Conservation (phyloP, 495 filamentous ascomycete species). For the Bacidia rubella region DNA sequence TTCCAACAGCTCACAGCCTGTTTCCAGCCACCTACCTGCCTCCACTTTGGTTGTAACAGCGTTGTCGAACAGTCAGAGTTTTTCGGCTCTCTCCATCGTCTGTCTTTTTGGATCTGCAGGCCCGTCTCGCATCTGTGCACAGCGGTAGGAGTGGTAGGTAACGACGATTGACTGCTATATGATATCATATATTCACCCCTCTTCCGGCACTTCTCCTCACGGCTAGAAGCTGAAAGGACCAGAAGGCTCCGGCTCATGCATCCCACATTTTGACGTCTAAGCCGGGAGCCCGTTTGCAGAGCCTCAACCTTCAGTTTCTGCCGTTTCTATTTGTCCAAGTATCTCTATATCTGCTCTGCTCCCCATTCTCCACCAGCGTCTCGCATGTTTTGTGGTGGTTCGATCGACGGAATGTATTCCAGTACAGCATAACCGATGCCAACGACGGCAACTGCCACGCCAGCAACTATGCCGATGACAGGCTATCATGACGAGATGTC, state of each 20-base stretch:
- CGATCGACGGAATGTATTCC: conserved; percentile 91
- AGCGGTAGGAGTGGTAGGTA: background rate
- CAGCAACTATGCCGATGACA: conserved; percentile 5
- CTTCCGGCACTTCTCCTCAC: too few relatives aligned
- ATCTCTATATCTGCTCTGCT: conserved; percentile 65
- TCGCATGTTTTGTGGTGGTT: conserved; percentile 97
- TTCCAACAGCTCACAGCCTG: background rate
- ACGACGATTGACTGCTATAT: background rate
- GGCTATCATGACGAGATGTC: background rate
- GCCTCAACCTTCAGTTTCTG: background rate
- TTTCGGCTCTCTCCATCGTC: background rate
- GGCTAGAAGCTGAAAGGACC: background rate
- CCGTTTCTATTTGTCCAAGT: background rate
- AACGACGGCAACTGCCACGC: background rate
- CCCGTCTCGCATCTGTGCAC: background rate
- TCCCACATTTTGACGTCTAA: background rate
- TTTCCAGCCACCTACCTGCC: background rate
- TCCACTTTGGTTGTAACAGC: background rate
- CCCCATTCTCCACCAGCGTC: conserved; percentile 83
- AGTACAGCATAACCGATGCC: conserved; percentile 59
- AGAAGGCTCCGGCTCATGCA: background rate
- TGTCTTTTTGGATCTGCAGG: background rate
- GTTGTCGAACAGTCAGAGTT: background rate
- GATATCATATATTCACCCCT: background rate
- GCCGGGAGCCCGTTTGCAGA: too few relatives aligned